A percentile compares a stretch with the other conserved stretches of the same genome.
Evolutionary conservation across 495 filamentous ascomycete species (phyloP).

Genomic region (Penicillium egyptiacum): DNA sequence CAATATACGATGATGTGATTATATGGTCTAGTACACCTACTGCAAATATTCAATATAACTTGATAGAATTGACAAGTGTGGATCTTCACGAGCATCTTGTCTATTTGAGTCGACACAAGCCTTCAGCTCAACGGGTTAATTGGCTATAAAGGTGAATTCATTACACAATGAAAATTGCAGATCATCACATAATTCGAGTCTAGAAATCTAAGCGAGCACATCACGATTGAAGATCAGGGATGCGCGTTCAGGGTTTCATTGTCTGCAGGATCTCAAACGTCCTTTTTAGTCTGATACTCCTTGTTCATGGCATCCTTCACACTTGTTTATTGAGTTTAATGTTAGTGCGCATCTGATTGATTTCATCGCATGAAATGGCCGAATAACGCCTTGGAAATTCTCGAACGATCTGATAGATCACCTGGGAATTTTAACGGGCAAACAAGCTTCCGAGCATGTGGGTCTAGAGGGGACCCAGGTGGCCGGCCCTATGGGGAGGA

Average conservation of each 20-base stretch:
- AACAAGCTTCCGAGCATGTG: background rate
- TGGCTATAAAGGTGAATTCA: background rate
- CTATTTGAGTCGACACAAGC: background rate
- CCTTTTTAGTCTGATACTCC: too few relatives aligned
- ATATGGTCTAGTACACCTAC: background rate
- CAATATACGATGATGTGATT: constrained; percentile 9
- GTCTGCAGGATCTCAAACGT: background rate
- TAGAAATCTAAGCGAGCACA: background rate
- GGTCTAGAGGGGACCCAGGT: background rate
- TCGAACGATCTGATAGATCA: too few relatives aligned
- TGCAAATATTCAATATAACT: background rate
- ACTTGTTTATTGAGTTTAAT: too few relatives aligned
- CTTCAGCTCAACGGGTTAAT: background rate
- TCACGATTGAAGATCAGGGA: background rate
- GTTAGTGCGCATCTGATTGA: too few relatives aligned
- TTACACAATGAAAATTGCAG: constrained; percentile 4
- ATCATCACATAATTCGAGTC: constrained; percentile 4
- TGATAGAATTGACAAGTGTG: background rate
- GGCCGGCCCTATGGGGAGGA: background rate
- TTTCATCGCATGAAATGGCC: too few relatives aligned
- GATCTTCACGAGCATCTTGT: background rate
- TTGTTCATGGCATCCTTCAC: too few relatives aligned
- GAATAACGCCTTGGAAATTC: too few relatives aligned
- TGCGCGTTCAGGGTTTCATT: background rate
- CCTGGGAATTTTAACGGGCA: background rate